A percentile compares a stretch with the other conserved stretches of the same genome.
phyloP scores from a whole-genome alignment of 2,329 filamentous ascomycete species.

The Massarina eburnea region DNA sequence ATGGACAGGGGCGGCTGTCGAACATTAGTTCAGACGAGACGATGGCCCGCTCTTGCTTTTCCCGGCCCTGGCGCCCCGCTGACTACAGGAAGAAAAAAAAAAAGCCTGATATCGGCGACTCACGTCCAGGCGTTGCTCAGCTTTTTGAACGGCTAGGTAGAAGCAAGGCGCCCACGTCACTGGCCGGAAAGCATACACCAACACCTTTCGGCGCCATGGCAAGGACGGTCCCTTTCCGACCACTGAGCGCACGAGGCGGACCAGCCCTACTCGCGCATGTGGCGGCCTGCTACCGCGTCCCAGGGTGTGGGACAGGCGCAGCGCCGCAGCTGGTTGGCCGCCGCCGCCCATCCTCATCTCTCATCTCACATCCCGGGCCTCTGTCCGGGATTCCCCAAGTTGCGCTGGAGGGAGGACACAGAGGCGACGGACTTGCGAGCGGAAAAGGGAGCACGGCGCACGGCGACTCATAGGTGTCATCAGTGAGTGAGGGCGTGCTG shows the following conservation, averaged over 20 bases:
- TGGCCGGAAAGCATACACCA: too few species aligned
- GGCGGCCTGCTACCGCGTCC: not conserved
- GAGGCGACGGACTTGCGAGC: not conserved
- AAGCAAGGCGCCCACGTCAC: not conserved
- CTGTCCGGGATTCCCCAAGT: not conserved
- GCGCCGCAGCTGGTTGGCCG: not conserved
- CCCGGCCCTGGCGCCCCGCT: constrained; percentile 3
- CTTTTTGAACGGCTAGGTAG: not conserved
- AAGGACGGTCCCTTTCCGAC: constrained; percentile 5
- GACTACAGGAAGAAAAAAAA: constrained; percentile 27
- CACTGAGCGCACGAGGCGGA: constrained; percentile 9
- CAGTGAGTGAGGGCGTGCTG: not conserved
- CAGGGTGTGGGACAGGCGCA: not conserved
- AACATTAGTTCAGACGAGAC: constrained; percentile 2
- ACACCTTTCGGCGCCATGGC: not conserved
- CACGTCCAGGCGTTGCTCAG: constrained; percentile 19
- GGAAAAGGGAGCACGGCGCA: not conserved
- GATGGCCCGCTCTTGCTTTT: constrained; percentile 9
- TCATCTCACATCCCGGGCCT: not conserved
- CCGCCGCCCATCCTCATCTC: not conserved
- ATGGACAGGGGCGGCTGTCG: not conserved
- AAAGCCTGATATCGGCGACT: constrained; percentile 33
- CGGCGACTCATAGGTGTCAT: not conserved
- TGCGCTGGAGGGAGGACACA: not conserved
- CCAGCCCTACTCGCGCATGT: not conserved